Conservation (phyloP, 164 flowering plant genomes). For the grape (Vitis vinifera) region ASM3070453v1 NC_081817.1:4439501-4440000, state of each 20-base stretch:
- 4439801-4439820: slow-evolving; percentile 64
- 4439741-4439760: slow-evolving; percentile 30
- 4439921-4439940: slow-evolving; percentile 55
- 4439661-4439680: slow-evolving; percentile 38
- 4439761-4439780: slow-evolving; percentile 50
- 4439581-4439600: background rate
- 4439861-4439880: slow-evolving; percentile 67
- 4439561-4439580: background rate
- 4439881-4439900: slow-evolving; percentile 54
- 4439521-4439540: too few relatives aligned
- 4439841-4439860: slow-evolving; percentile 48
- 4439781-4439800: slow-evolving; percentile 54
- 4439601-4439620: slow-evolving; percentile 11
- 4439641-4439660: slow-evolving; percentile 10
- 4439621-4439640: slow-evolving; percentile 2
- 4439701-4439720: slow-evolving; percentile 20
- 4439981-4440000: slow-evolving; percentile 53
- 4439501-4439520: background rate
- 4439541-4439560: background rate
- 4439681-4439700: slow-evolving; percentile 11
- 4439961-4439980: slow-evolving; percentile 25
- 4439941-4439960: slow-evolving; percentile 63
- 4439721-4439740: slow-evolving; percentile 26
- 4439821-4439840: slow-evolving; percentile 75
- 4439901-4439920: slow-evolving; percentile 76